phyloP scores from a whole-genome alignment of 441 rosid species.

The Geranium incanum region DNA sequence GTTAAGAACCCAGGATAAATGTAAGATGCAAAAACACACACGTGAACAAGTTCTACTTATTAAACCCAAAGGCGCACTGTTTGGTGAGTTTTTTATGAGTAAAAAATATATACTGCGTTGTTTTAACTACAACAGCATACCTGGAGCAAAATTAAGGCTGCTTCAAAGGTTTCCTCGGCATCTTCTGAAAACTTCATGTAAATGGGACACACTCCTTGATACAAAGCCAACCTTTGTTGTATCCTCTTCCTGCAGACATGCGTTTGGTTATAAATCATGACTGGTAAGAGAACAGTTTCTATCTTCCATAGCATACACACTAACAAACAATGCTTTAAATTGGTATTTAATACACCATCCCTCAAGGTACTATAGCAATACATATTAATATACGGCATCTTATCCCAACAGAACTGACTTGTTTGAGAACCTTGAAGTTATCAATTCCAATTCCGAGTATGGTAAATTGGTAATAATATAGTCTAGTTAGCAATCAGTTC shows the following conservation, averaged over 20 bases:
- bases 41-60: background rate
- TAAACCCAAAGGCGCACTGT: background rate
- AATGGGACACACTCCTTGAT: slow-evolving; percentile 89
- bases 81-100: background rate
- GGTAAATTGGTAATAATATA: background rate
- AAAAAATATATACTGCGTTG: background rate
- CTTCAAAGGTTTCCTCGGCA: slow-evolving; percentile 78
- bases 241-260: slow-evolving; percentile 60
- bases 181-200: slow-evolving; percentile 83
- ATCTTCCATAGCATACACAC: slow-evolving; percentile 1
- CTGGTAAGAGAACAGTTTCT: background rate
- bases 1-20: background rate
- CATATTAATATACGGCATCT: background rate
- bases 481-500: background rate
- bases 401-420: background rate
- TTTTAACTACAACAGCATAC: slow-evolving; percentile 25
- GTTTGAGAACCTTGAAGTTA: background rate
- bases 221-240: slow-evolving; percentile 76
- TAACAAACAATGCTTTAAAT: background rate
- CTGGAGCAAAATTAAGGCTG: slow-evolving; percentile 65
- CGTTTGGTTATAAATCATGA: background rate
- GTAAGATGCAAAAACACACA: background rate
- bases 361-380: background rate
- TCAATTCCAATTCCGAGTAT: background rate
- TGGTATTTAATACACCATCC: background rate